phyloP scores from a whole-genome alignment of 257 asterid genomes.

The Penstemon davidsonii region DNA sequence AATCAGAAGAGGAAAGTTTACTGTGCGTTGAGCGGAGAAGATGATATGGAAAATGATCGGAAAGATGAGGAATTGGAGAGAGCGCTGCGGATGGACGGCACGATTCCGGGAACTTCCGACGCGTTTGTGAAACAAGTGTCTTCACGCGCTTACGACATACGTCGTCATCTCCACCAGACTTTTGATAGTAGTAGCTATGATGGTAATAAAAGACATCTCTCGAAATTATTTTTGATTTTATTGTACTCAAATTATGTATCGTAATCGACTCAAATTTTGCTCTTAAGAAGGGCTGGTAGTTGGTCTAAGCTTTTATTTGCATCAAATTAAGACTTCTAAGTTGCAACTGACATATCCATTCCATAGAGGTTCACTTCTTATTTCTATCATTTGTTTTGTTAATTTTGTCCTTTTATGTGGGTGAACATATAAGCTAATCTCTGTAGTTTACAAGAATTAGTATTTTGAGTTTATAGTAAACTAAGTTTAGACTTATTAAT shows the following conservation, averaged over 20 bases:
- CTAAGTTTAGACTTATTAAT: not conserved
- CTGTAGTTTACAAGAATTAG: not conserved
- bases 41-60: slow-evolving; percentile 40
- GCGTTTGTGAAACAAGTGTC: slow-evolving; percentile 87
- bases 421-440: not conserved
- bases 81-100: slow-evolving; percentile 87
- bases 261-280: not conserved
- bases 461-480: not conserved
- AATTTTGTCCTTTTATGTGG: not conserved
- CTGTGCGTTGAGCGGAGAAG: slow-evolving; percentile 40
- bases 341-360: too few relatives aligned
- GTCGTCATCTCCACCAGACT: slow-evolving; percentile 86
- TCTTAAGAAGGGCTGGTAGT: too few relatives aligned
- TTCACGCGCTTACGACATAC: slow-evolving; percentile 90
- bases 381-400: too few relatives aligned
- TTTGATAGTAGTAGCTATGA: slow-evolving; percentile 89
- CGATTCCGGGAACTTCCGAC: slow-evolving; percentile 73
- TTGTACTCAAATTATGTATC: not conserved
- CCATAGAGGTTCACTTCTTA: too few relatives aligned
- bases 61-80: slow-evolving; percentile 80
- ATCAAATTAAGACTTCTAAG: too few relatives aligned
- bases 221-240: not conserved
- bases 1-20: slow-evolving; percentile 26
- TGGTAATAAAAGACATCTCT: slow-evolving; percentile 40
- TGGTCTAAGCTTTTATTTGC: too few relatives aligned